Evolutionary conservation across 2,329 filamentous ascomycete genomes (phyloP).

Genomic region (Pyricularia pennisetigena): DNA sequence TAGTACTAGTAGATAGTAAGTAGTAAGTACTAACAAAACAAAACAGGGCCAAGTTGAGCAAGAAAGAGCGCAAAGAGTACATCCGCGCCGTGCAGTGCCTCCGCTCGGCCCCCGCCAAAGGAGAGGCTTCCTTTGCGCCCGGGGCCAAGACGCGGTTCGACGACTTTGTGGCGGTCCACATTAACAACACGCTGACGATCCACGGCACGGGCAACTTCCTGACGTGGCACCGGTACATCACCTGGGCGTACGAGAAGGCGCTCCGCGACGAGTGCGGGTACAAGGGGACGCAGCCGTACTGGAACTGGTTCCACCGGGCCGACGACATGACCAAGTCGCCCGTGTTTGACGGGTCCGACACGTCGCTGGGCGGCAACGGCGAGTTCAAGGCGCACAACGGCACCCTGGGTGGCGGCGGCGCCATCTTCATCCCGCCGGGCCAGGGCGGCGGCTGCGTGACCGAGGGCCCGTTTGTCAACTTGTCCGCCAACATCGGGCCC

Average conservation of each 20-base stretch:
- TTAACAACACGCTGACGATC: conserved; percentile 22
- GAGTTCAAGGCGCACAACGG: conserved; percentile 17
- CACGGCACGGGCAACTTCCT: conserved; percentile 17
- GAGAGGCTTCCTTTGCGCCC: conserved; percentile 13
- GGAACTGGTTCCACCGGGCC: conserved; percentile 25
- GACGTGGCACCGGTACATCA: conserved; percentile 20
- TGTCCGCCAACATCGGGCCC: conserved; percentile 17
- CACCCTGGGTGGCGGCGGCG: conserved; percentile 6
- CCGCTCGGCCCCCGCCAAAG: conserved; percentile 14
- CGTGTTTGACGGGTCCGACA: conserved; percentile 30
- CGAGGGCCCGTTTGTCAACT: conserved; percentile 19
- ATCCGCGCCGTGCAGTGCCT: conserved; percentile 16
- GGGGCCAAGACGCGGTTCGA: conserved; percentile 18
- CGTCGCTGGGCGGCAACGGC: conserved; percentile 32
- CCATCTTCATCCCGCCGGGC: conserved; percentile 18
- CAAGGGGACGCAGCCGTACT: conserved; percentile 24
- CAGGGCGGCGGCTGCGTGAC: conserved; percentile 17
- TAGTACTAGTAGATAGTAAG: too few species aligned
- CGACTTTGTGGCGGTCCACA: conserved; percentile 28
- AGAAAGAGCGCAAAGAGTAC: conserved; percentile 15
- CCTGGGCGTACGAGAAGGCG: conserved; percentile 20
- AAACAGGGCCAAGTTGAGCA: conserved; percentile 15
- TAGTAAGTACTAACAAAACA: background rate
- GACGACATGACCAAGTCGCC: conserved; percentile 21
- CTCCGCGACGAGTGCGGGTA: conserved; percentile 24